Conservation (phyloP, 495 filamentous ascomycete genomes). For the Patellaria atrata region DNA sequence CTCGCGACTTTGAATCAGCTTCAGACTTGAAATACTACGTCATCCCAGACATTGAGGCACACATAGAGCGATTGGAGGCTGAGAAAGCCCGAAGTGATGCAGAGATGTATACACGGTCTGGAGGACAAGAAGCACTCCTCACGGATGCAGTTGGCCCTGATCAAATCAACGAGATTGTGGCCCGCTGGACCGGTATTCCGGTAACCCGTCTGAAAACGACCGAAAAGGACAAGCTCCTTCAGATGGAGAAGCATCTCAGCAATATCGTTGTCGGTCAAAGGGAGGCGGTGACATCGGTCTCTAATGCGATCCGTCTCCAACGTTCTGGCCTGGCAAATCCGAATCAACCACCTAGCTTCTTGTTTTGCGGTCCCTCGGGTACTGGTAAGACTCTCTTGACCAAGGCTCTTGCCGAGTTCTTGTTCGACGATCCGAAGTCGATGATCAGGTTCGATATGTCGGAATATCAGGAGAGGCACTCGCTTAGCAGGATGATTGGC, state of each 20-base stretch:
- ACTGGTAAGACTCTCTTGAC: conserved; percentile 96
- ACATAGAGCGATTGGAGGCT: conserved; percentile 64
- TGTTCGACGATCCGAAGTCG: conserved; percentile 91
- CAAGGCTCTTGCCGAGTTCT: conserved; percentile 91
- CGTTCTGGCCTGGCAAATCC: conserved; percentile 87
- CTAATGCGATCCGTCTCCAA: conserved; percentile 89
- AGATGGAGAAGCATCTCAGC: conserved; percentile 77
- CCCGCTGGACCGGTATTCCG: conserved; percentile 90
- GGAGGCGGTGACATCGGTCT: conserved; percentile 86
- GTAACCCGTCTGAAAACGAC: conserved; percentile 85
- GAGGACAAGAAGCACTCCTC: conserved; percentile 50
- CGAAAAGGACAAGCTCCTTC: conserved; percentile 90
- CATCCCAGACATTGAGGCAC: conserved; percentile 74
- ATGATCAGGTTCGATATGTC: conserved; percentile 99
- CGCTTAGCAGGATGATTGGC: conserved; percentile 92
- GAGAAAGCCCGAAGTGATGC: conserved; percentile 67
- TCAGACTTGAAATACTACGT: conserved; percentile 95
- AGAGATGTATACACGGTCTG: conserved; percentile 45
- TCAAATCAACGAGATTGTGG: conserved; percentile 98
- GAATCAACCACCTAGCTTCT: conserved; percentile 90
- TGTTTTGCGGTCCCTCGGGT: conserved; percentile 96
- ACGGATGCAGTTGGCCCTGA: conserved; percentile 92
- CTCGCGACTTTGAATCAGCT: conserved; percentile 63
- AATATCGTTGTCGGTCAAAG: conserved; percentile 85
- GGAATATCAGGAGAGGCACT: conserved; percentile 96